Conservation (phyloP, 768 basidiomycete genomes). For the Hericium erinaceus region DNA sequence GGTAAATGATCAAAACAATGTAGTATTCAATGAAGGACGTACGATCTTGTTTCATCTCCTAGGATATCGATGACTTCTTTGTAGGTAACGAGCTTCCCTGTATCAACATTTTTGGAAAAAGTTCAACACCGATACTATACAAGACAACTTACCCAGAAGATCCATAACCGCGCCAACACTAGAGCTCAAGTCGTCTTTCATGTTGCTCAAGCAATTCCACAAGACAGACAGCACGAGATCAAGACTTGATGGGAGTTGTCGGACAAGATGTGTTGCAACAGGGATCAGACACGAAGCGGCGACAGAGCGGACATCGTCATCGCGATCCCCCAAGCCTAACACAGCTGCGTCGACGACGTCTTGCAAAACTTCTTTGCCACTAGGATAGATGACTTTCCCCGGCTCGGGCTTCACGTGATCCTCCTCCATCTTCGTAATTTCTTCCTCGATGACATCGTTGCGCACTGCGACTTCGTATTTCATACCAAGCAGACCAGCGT, state of each 20-base stretch:
- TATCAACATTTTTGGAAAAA: background rate
- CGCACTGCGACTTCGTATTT: conserved; percentile 98
- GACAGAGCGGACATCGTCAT: conserved; percentile 94
- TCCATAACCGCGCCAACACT: conserved; percentile 98
- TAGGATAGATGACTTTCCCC: conserved; percentile 1
- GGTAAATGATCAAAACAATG: conserved; percentile 2
- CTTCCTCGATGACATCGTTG: conserved; percentile 62
- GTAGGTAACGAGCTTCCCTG: conserved; percentile 78
- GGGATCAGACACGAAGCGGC: conserved; percentile 89
- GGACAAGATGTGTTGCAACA: conserved; percentile 74
- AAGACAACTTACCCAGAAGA: conserved; percentile 56
- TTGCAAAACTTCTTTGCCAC: conserved; percentile 51
- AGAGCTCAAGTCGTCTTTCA: conserved; percentile 95
- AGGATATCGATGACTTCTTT: conserved; percentile 70
- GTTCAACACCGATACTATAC: conserved; percentile 3
- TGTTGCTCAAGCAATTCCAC: conserved; percentile 84
- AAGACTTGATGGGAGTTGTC: conserved; percentile 62
- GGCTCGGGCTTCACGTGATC: conserved; percentile 1
- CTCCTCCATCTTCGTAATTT: conserved; percentile 11
- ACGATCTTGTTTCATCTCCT: conserved; percentile 63
- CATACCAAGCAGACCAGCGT: conserved; percentile 94
- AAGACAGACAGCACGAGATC: conserved; percentile 71
- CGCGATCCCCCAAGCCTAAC: conserved; percentile 79
- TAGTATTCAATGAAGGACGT: conserved; percentile 23
- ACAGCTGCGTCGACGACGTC: conserved; percentile 88